phyloP scores from a whole-genome alignment of 1,284 basidiomycete genomes.

The Ganoderma leucocontextum region DNA sequence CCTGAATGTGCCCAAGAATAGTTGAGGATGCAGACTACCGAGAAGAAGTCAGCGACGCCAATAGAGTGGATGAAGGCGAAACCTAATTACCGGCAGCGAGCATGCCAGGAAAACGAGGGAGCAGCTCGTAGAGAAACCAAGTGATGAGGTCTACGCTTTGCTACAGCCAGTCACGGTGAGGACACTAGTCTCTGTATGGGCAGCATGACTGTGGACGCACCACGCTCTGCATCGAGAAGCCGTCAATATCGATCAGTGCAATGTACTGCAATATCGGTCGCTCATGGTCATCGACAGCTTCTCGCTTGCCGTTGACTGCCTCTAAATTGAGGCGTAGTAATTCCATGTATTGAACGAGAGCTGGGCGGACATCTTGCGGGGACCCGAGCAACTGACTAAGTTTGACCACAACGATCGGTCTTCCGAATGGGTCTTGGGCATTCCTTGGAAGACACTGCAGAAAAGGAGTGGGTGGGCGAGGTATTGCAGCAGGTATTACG shows the following conservation, averaged over 20 bases:
- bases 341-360: constrained; percentile 60
- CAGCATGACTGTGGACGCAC: constrained; percentile 50
- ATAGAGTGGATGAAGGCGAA: constrained; percentile 38
- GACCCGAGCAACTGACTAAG: constrained; percentile 48
- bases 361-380: constrained; percentile 48
- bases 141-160: constrained; percentile 69
- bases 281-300: constrained; percentile 32
- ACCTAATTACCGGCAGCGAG: constrained; percentile 66
- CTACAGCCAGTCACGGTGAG: constrained; percentile 14
- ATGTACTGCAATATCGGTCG: constrained; percentile 69
- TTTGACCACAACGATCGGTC: constrained; percentile 64
- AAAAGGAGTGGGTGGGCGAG: constrained; percentile 40
- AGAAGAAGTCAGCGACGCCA: constrained; percentile 9
- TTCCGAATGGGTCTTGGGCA: constrained; percentile 64
- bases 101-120: constrained; percentile 81
- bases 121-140: constrained; percentile 70
- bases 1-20: constrained; percentile 85
- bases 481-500: constrained; percentile 50
- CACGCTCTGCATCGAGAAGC: constrained; percentile 62
- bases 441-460: constrained; percentile 60
- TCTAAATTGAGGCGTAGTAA: constrained; percentile 61
- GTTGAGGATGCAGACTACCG: constrained; percentile 77
- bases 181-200: not conserved
- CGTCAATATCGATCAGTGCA: constrained; percentile 71
- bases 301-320: constrained; percentile 44